Conservation (phyloP, 352 stramenopile species). For the Pythium phragmiticola region DNA sequence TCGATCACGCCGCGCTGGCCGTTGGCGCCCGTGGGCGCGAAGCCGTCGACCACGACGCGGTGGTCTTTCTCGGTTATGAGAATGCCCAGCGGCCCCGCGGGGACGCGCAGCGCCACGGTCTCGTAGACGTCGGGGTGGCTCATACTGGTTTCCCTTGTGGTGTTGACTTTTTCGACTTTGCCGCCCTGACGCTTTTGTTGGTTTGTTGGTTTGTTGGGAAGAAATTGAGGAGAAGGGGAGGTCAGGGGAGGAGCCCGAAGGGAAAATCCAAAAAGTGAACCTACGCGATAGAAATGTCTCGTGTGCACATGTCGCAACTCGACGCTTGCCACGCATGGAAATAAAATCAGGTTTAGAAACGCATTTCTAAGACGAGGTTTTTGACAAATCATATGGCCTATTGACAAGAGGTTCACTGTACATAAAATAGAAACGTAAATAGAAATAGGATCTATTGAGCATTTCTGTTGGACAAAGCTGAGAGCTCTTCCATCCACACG, state of each 20-base stretch:
- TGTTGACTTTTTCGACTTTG: neutral
- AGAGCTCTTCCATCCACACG: too few species aligned
- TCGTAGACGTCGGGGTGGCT: slow-evolving; percentile 23
- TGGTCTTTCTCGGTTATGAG: slow-evolving; percentile 66
- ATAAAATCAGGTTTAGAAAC: slow-evolving; percentile 27
- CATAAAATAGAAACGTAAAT: neutral
- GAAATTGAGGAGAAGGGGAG: neutral
- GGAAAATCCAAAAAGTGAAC: slow-evolving; percentile 13
- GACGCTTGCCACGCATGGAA: neutral
- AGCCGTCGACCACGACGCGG: slow-evolving; percentile 71
- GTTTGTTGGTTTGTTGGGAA: slow-evolving; percentile 9
- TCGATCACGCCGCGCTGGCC: slow-evolving; percentile 44
- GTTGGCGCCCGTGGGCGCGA: slow-evolving; percentile 50
- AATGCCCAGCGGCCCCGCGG: slow-evolving; percentile 64
- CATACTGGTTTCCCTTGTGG: slow-evolving; percentile 26
- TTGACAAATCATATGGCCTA: neutral
- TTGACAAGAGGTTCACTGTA: slow-evolving; percentile 9
- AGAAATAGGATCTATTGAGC: slow-evolving; percentile 1
- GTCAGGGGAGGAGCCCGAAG: neutral
- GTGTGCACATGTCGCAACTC: slow-evolving; percentile 23
- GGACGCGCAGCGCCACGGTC: slow-evolving; percentile 65
- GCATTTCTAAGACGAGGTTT: slow-evolving; percentile 9
- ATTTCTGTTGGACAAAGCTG: neutral
- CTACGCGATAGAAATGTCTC: neutral
- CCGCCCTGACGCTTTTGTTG: neutral